Conservation (phyloP, 129 eudicot species). For the Arctium lappa region DNA sequence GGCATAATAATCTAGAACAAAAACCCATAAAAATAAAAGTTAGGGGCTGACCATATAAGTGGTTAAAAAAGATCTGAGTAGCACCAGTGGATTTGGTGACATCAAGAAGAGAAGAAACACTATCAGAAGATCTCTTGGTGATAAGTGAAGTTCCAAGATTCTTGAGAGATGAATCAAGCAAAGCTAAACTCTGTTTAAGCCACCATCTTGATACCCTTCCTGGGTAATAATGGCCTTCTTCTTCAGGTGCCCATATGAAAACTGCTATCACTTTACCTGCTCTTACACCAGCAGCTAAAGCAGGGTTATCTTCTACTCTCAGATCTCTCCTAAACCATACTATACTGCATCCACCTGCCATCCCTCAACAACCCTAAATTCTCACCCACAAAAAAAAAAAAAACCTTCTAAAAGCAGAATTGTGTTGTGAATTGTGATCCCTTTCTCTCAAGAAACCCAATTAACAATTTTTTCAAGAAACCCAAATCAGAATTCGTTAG, state of each 20-base stretch:
- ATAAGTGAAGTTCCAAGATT: constrained; percentile 76
- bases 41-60: constrained; percentile 73
- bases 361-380: neutral
- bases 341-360: constrained; percentile 70
- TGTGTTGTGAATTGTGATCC: too few relatives aligned
- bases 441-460: neutral
- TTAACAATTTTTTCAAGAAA: neutral
- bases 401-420: too few relatives aligned
- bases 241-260: constrained; percentile 95
- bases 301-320: constrained; percentile 96
- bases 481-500: neutral
- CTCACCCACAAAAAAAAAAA: neutral
- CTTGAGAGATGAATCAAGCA: constrained; percentile 75
- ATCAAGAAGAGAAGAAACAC: constrained; percentile 82
- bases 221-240: constrained; percentile 87
- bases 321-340: constrained; percentile 99
- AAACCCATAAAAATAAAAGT: constrained; percentile 3
- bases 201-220: constrained; percentile 99
- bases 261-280: constrained; percentile 82
- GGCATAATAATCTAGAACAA: neutral
- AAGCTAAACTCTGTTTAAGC: constrained; percentile 84
- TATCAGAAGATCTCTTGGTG: constrained; percentile 83
- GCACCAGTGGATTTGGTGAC: constrained; percentile 80
- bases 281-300: constrained; percentile 84
- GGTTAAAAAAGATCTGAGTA: constrained; percentile 82